Conservation (phyloP, 495 filamentous ascomycete species). For the Talaromyces nanjingensis region DNA sequence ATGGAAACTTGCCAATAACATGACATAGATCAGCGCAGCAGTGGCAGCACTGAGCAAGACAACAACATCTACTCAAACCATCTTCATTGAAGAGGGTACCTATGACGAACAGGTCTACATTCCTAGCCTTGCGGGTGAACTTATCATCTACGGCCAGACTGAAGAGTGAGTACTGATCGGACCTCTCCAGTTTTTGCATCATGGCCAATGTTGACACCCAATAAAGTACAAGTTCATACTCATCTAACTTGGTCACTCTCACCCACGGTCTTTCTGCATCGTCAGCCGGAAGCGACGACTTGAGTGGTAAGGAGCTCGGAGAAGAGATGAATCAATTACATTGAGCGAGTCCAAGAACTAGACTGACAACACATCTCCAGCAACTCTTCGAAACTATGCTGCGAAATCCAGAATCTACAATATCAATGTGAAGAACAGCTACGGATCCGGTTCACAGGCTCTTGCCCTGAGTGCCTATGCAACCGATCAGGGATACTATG, state of each 20-base stretch:
- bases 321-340: not conserved
- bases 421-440: conserved; percentile 52
- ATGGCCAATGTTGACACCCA: not conserved
- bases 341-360: too few relatives aligned
- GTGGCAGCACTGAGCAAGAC: conserved; percentile 46
- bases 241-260: conserved; percentile 53
- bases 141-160: conserved; percentile 58
- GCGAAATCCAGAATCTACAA: conserved; percentile 53
- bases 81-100: conserved; percentile 55
- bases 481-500: conserved; percentile 52
- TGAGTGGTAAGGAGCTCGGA: conserved; percentile 20
- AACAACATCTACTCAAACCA: conserved; percentile 42
- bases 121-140: conserved; percentile 34
- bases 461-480: conserved; percentile 50
- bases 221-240: conserved; percentile 38
- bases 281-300: conserved; percentile 29
- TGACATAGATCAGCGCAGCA: conserved; percentile 44
- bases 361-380: conserved; percentile 12
- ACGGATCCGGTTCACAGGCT: conserved; percentile 49
- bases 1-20: not conserved
- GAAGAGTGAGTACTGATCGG: conserved; percentile 27
- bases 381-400: conserved; percentile 48
- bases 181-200: not conserved
- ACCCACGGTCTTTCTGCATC: conserved; percentile 37
- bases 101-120: conserved; percentile 56